phyloP scores from a whole-genome alignment of 495 filamentous ascomycete species.

The Aspergillus wentii region DNA sequence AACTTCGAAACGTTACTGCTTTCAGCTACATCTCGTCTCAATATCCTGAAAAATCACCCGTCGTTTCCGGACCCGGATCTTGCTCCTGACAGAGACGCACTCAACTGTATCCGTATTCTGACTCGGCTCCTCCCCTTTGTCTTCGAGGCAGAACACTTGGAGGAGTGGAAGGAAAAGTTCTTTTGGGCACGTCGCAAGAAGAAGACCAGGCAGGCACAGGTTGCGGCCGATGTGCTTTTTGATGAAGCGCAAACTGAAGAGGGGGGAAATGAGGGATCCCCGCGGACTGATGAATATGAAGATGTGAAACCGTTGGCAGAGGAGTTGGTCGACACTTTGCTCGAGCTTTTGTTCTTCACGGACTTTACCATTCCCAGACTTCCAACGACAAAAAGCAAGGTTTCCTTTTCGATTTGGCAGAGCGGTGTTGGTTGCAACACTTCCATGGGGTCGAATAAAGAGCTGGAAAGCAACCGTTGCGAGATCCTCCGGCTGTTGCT shows the following conservation, averaged over 20 bases:
- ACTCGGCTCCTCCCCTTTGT: conserved; percentile 90
- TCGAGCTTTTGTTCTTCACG: conserved; percentile 88
- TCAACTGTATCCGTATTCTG: conserved; percentile 91
- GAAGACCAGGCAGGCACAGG: conserved; percentile 45
- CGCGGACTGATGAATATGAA: conserved; percentile 61
- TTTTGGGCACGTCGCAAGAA: conserved; percentile 81
- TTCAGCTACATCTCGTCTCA: conserved; percentile 74
- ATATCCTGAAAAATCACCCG: conserved; percentile 75
- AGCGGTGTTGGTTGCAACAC: conserved; percentile 95
- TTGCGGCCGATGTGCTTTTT: conserved; percentile 73
- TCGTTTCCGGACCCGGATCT: conserved; percentile 86
- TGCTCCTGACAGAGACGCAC: conserved; percentile 82
- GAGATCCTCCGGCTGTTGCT: conserved; percentile 86
- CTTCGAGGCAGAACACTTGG: conserved; percentile 84
- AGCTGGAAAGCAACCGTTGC: conserved; percentile 85
- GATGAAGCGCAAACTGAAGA: conserved; percentile 63
- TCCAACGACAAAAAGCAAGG: conserved; percentile 67
- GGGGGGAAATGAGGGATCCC: conserved; percentile 35
- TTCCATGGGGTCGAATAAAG: conserved; percentile 78
- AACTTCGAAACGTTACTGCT: conserved; percentile 91
- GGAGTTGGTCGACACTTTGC: conserved; percentile 85
- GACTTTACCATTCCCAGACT: conserved; percentile 75
- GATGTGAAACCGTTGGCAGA: conserved; percentile 85
- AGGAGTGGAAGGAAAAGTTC: conserved; percentile 85
- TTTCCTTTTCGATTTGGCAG: conserved; percentile 95